phyloP scores from a whole-genome alignment of 345 rosid genomes.

The Balakata baccata region DNA sequence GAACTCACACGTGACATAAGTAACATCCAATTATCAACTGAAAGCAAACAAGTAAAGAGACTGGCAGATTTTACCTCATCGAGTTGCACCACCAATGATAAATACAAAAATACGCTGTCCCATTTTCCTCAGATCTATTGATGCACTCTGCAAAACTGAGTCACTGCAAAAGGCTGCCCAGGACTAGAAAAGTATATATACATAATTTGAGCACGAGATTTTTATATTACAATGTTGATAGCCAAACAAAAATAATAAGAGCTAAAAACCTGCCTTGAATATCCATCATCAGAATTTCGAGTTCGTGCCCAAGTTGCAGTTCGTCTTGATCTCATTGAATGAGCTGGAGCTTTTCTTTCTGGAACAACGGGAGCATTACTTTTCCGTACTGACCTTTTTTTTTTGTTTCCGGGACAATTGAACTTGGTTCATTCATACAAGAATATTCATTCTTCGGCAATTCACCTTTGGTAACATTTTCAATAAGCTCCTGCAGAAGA shows the following conservation, averaged over 20 bases:
- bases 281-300: slow-evolving; percentile 72
- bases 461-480: slow-evolving; percentile 62
- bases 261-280: slow-evolving; percentile 50
- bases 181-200: slow-evolving; percentile 16
- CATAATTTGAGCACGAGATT: neutral
- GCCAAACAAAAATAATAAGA: neutral
- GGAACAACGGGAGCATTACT: slow-evolving; percentile 37
- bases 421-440: slow-evolving; percentile 43
- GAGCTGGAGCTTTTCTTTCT: slow-evolving; percentile 64
- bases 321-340: slow-evolving; percentile 84
- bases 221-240: no score
- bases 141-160: slow-evolving; percentile 53
- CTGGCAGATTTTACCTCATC: slow-evolving; percentile 54
- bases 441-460: slow-evolving; percentile 62
- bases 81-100: slow-evolving; percentile 91
- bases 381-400: slow-evolving; percentile 39
- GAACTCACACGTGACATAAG: neutral
- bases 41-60: slow-evolving; percentile 3
- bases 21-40: no score
- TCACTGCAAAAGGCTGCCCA: slow-evolving; percentile 43
- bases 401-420: slow-evolving; percentile 26
- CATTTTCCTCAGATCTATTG: slow-evolving; percentile 62
- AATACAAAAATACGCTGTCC: slow-evolving; percentile 85
- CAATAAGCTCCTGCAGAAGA: slow-evolving; percentile 63
- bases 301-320: slow-evolving; percentile 79